A percentile compares a stretch with the other conserved stretches of the same genome.
These are phyloP conservation scores for Xylariomycetidae sp. DNA, from an alignment of 2,329 filamentous ascomycete genomes.

Conservation along the genomic window DNA sequence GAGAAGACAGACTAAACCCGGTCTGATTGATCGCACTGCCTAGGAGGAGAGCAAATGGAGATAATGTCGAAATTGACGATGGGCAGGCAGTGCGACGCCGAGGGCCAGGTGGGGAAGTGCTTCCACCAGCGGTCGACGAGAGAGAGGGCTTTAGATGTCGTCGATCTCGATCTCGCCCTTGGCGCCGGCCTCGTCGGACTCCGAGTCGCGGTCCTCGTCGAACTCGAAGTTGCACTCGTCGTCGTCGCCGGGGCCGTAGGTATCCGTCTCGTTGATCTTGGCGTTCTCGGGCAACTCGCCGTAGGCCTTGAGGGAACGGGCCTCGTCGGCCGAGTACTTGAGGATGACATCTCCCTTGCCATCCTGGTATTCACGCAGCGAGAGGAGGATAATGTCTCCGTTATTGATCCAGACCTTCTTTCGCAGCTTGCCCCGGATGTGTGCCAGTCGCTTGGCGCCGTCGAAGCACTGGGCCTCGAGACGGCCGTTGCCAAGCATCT, in stretches of 20 bases:
- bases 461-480: slow-evolving; percentile 94
- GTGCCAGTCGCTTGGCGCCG: slow-evolving; percentile 74
- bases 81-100: too few relatives aligned
- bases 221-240: slow-evolving; percentile 98
- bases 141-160: slow-evolving; percentile 69
- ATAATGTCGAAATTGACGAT: too few relatives aligned
- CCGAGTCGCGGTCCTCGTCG: slow-evolving; percentile 79
- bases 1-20: slow-evolving; percentile 68
- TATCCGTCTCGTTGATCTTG: slow-evolving; percentile 99
- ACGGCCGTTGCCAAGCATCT: slow-evolving; percentile 95
- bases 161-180: slow-evolving; percentile 82
- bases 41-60: too few relatives aligned
- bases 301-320: slow-evolving; percentile 90
- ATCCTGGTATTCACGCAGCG: slow-evolving; percentile 88
- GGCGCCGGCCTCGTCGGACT: slow-evolving; percentile 47
- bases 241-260: slow-evolving; percentile 84
- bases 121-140: too few relatives aligned
- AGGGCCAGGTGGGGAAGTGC: too few relatives aligned
- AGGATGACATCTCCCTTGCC: slow-evolving; percentile 90
- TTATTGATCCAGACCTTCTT: slow-evolving; percentile 99
- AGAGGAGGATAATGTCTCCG: slow-evolving; percentile 87
- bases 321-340: slow-evolving; percentile 96
- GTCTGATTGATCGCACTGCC: too few relatives aligned
- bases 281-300: slow-evolving; percentile 94
- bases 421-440: slow-evolving; percentile 91